Conservation (phyloP, 257 asterid species). For the Lavandula angustifolia region DNA sequence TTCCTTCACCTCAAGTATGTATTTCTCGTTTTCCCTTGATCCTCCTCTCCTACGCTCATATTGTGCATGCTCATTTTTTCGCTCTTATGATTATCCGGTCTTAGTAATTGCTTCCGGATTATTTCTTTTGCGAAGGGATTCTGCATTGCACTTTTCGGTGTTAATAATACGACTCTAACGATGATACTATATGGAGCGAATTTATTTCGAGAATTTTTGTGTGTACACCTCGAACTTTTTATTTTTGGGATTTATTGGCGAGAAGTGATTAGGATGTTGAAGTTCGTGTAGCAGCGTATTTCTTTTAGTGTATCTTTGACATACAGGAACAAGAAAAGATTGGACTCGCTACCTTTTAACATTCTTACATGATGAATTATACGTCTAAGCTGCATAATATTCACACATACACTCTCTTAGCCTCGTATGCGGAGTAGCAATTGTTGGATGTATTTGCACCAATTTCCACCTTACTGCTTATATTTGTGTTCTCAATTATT, state of each 20-base stretch:
- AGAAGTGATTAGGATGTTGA: constrained; percentile 4
- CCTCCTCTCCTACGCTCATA: not conserved
- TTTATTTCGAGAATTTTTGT: not conserved
- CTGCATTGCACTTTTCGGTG: not conserved
- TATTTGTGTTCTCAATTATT: not conserved
- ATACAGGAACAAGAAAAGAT: not conserved
- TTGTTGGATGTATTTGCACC: constrained; percentile 17
- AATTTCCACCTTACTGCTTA: not conserved
- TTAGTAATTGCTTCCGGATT: not conserved
- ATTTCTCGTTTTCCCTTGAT: not conserved
- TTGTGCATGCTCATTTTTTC: not conserved
- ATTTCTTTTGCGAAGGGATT: not conserved
- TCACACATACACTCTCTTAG: not conserved
- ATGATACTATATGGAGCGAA: not conserved
- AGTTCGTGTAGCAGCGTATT: not conserved
- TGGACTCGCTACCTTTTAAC: constrained; percentile 12
- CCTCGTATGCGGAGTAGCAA: not conserved
- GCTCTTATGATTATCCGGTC: not conserved
- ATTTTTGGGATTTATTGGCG: not conserved
- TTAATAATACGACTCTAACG: not conserved
- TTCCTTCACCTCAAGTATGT: constrained; percentile 56
- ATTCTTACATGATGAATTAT: not conserved
- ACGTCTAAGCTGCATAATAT: not conserved
- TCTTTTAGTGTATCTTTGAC: constrained; percentile 8
- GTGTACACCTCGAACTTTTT: not conserved